Conservation (phyloP, 768 basidiomycete species). For the Baorangia bicolor region DNA sequence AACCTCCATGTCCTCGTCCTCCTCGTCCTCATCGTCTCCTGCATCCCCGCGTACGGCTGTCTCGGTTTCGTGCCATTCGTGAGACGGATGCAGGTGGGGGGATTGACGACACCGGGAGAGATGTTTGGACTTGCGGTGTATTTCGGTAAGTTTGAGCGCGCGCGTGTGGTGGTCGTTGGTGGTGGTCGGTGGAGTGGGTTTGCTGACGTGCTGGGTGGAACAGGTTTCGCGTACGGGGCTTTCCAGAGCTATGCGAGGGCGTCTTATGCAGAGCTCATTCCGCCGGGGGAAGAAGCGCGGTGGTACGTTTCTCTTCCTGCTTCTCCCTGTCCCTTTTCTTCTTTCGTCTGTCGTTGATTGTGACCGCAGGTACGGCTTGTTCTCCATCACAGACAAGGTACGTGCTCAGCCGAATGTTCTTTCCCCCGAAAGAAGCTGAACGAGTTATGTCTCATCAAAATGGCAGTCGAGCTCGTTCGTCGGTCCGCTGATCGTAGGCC, state of each 20-base stretch:
- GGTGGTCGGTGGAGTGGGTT: too few species aligned
- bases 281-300: conserved; percentile 83
- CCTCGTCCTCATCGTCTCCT: conserved; percentile 63
- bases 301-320: conserved; percentile 50
- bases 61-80: conserved; percentile 69
- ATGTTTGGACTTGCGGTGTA: conserved; percentile 83
- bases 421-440: neutral
- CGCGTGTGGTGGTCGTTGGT: too few species aligned
- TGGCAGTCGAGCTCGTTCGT: conserved; percentile 85
- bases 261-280: conserved; percentile 84
- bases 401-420: neutral
- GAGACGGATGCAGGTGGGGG: conserved; percentile 55
- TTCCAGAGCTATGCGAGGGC: conserved; percentile 91
- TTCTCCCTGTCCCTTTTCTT: too few species aligned
- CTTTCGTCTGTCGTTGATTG: neutral
- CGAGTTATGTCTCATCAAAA: too few species aligned
- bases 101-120: conserved; percentile 75
- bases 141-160: conserved; percentile 53
- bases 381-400: conserved; percentile 89
- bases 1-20: conserved; percentile 66
- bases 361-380: conserved; percentile 60
- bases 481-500: conserved; percentile 84
- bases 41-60: conserved; percentile 80
- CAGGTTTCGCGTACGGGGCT: conserved; percentile 77
- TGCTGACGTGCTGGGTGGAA: neutral